Evolutionary conservation across 495 filamentous ascomycete species (phyloP), one percentile per base, ranked within the genome.

Genomic region (Aspergillus sclerotiicarbonarius): DNA sequence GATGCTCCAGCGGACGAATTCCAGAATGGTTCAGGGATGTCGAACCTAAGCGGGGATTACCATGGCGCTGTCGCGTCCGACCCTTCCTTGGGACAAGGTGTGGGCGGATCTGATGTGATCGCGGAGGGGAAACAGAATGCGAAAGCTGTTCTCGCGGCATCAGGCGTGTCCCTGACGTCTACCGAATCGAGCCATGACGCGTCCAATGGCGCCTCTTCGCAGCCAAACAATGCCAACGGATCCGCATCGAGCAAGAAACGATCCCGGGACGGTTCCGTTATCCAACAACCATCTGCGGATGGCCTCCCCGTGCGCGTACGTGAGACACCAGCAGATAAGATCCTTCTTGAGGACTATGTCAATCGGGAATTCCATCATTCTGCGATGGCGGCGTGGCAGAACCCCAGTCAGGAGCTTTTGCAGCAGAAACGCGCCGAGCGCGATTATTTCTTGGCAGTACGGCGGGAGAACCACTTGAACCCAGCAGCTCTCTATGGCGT

Each of bases 261-360:
- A 47, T 87, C 84, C 46, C 82, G 80, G 12, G 84, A 84, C 56
- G 83, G 84, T 15, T 81, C 83, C 33, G 72, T 74, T 32, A 64
- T 72, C 30, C 73, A 66, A 21, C 54, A 70, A 25, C 69, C 57
- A 51, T 66, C 57, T 18, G 64, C 56, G 30, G 73, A 66, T 19
- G 60, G 53, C 8, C 55, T 76, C 46, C 64, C 65, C 0, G 68
- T 73, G 18, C 69, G 69, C 25, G 69, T 74, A 6, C 75, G 69
- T 51, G 70, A 75, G 45, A 76, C 67, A 16, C 73, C 68, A 0
- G 58, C 67, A 41, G 78, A 86, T 13, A 83, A 84, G 62, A 78
- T 89, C 25, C 65, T 88, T 52, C 77, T 96, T 52, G 83, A 92
- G 39, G 84, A 90, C 62, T 93, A 89, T 75, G 82, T 90, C 59